Base-by-base conservation (phyloP, 352 stramenopile species). In the Globisporangium lucens region DNA sequence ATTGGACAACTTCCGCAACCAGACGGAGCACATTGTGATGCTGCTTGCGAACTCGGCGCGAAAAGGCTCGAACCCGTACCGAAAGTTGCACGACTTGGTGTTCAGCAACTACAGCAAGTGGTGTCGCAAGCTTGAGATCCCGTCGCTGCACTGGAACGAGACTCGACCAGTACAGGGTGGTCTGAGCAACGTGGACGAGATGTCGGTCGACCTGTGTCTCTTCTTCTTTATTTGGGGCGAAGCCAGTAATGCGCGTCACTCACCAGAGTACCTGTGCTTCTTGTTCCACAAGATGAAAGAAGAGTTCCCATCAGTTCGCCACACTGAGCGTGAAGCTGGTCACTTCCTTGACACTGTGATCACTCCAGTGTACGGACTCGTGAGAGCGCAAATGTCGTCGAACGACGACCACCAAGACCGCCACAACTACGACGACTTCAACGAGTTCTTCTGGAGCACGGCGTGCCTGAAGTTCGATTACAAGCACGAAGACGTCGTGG, bases 171-270 rank as follows among this genome's bases (percentile, higher is more conserved):
- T 89, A 74, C 98, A 91, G 70, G 85, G 81, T 46, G 83, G 83
- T 2, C 66, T 93, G 24, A 99, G 73, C 68, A 98, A 72, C 7
- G 75, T 94, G n/a, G 88, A 96, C 67, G 88, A 95, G 67, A 91
- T 95, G 33, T 89, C 80, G 5, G 79, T 94, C 41, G 89, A 96
- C 65, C 74, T 96, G 33, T 95, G 87, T 24, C 70, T 99, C 8
- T 99, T 98, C 74, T 99, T 99, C 75, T 99, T 98, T 76, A 97
- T 99, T 62, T 99, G 98, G 98, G 97, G 98, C 24, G 98, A 99
- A 80, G 90, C 90, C 0, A 97, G 92, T 66, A 99, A 99, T 81
- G 76, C 99, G 64, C 87, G 97, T 41, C 97, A 99, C 77, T 98
- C 98, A 61, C 96, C 98, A 0, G 98, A 99, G 76, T 99, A 95